Evolutionary conservation across 2,329 filamentous ascomycete genomes (phyloP), one percentile per base, ranked within the genome.

Genomic region (Dactylellina leptospora): DNA sequence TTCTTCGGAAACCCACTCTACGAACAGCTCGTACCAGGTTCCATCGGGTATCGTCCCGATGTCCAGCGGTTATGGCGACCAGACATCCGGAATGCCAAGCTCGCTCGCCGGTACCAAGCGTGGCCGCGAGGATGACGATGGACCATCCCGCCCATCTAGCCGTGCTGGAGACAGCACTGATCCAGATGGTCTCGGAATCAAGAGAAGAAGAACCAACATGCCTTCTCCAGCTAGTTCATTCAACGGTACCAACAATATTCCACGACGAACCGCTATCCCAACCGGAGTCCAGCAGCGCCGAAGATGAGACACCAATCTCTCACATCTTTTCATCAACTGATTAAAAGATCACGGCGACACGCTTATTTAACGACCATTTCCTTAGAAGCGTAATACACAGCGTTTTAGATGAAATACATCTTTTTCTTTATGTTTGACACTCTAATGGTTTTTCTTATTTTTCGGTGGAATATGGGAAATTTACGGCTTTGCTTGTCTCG

Each of bases 1-100:
- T 78, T 85, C 86, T 30, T 84, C 87, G 13, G 84, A 90, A 22
- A 81, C 85, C 3, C 88, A 90, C 76, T 91, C 93, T 75, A 83
- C 86, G 69, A 50, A 64, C 69, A 36, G 75, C 66, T 47, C 74
- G 76, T 62, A 78, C 53, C 56, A 74, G 74, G 55, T 71, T 38
- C 73, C 71, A 25, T 75, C 76, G 9, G 68, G 59, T 27, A 60
- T 72, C 20, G 53, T 74, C 55, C 23, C 75, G 74, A 66, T 56
- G 55, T 51, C 75, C 58, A 62, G 64, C 40, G 71, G 66, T 44
- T 72, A 74, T 69, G 51, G 66, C 25, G 69, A 76, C 50, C 60
- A 75, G 60, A 68, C 63, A 42, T 56, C 61, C 18, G 44, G 59
- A 38, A 56, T 74, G 62, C 22, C 75, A 69, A 55, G 74, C 74